Percentiles rank a stretch among this genome's conserved stretches.
These are phyloP conservation scores for Cladophialophora yegresii DNA, from an alignment of 2,329 filamentous ascomycete genomes.

Conservation along the genomic window DNA sequence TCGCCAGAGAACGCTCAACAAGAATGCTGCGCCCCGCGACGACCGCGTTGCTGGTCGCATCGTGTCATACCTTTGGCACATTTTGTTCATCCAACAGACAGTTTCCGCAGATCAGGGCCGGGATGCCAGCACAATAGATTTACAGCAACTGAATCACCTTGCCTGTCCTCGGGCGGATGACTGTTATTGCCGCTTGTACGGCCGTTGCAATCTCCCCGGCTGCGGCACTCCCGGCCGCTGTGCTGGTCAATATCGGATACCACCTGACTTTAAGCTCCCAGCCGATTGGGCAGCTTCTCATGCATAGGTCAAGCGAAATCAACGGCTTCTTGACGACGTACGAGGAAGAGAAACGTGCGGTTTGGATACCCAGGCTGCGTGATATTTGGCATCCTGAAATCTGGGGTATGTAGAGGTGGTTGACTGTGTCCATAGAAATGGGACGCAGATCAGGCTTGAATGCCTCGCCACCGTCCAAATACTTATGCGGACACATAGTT, in stretches of 20 bases:
- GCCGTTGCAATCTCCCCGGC: constrained; percentile 43
- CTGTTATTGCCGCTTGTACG: constrained; percentile 52
- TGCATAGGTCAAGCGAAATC: constrained; percentile 13
- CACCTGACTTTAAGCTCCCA: constrained; percentile 44
- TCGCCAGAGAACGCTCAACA: constrained; percentile 2
- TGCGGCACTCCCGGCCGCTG: constrained; percentile 43
- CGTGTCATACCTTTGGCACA: constrained; percentile 54
- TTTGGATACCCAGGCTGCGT: too few species aligned
- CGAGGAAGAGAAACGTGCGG: too few species aligned
- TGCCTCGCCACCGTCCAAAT: not conserved
- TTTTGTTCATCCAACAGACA: constrained; percentile 46
- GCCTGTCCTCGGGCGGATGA: constrained; percentile 45
- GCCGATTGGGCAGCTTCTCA: constrained; percentile 42
- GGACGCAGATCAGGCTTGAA: not conserved
- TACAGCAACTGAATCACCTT: constrained; percentile 43
- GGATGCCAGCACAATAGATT: constrained; percentile 37
- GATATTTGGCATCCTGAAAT: not conserved
- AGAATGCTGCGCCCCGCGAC: constrained; percentile 45
- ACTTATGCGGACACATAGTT: not conserved
- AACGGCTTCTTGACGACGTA: not conserved
- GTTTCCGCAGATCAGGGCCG: constrained; percentile 8
- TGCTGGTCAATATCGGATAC: constrained; percentile 46
- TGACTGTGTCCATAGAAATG: not conserved
- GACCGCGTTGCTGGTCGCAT: constrained; percentile 51
- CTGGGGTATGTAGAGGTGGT: too few species aligned